Evolutionary conservation across 2,329 filamentous ascomycete genomes (phyloP), one percentile per base, ranked within the genome.

Genomic region (Dactylonectria macrodidyma): DNA sequence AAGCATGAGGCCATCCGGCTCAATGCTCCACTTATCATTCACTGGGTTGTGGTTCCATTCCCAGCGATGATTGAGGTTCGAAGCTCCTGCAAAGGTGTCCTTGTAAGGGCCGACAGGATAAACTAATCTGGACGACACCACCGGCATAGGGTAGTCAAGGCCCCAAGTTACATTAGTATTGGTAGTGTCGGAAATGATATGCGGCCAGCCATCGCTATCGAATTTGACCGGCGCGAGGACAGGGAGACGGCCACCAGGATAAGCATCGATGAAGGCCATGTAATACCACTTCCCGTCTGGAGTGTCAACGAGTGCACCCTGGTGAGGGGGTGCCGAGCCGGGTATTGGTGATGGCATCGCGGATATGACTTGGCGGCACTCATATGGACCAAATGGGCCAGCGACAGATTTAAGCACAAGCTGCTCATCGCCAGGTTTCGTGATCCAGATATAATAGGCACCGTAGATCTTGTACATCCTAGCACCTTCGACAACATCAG

Each of bases 41-140:
- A 90, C 87, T 0, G 88, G 88, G 74, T 90, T 90, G 70, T 90
- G 88, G 72, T 90, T 91, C 88, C 88, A 90, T 75, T 90, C 88
- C 86, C 86, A 90, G 2, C 83, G 78, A 0, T 81, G 80, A 7
- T 79, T 75, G 1, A 90, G 79, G 0, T 77, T 69, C 0, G 19
- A 19, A 19, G 19, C 19, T 19, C 19, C 19, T 19, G 19, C 19
- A 19, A 19, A 19, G 19, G 19, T 19, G 19, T 19, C 19, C 19
- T 19, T 19, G 19, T 69, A 56, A 68, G 90, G 90, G 0, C 66
- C 75, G 66, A 19, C 19, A 19, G 19, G 19, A 19, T 19, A 19
- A 14, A 80, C 67, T 88, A 88, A 79, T 2, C 51, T 38, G 10
- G 74, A 1, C 84, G 84, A 86, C 88, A 90, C 83, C 84, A 1